Evolutionary conservation across 1,284 basidiomycete species (phyloP), one percentile per base, ranked within the genome.

Genomic region (Ganoderma boninense): DNA sequence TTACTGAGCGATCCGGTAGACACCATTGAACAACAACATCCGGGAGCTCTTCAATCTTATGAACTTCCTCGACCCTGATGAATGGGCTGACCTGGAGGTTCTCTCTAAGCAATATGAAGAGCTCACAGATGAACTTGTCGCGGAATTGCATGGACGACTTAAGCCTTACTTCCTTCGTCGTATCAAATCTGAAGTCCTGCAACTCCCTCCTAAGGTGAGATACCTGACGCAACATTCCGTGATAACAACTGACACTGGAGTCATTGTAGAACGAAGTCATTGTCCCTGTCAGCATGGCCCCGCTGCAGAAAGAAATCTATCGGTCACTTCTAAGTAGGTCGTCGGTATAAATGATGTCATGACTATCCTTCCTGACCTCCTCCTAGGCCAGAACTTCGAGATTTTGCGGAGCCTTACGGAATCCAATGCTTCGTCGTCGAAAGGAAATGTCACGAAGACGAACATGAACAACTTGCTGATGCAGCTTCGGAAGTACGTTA

Each of bases 1-100:
- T 11, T 29, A 35, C 66, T 69, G 14, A 38, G 35, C 64, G 44
- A 29, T 64, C 23, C 46, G 62, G 23, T 78, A 97, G 88, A 99
- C 98, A 1, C 97, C 97, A 1, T 82, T 99, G 65, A 98, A 99
- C 81, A 99, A 99, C 83, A 99, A 98, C 77, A 92, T 99, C 46
- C 89, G 95, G 65, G 97, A 99, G 81, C 82, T 97, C 29, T 97
- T 98, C 85, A 98, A 97, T 80, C 86, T 98, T 56, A 95, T 98
- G 90, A 95, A 96, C 80, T 98, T 97, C 83, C 87, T 98, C 18
- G 95, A 97, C 79, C 89, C 91, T 0, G 78, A 84, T 1, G 85
- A 91, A 67, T 97, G 94, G 94, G 82, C 83, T 16, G 88, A 97
- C 77, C 82, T 97, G 23, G 88, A 91, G 73, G 85, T 81, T 4